Conservation (phyloP, 1,139 yeast species). For the Kluyveromyces marxianus region DNA sequence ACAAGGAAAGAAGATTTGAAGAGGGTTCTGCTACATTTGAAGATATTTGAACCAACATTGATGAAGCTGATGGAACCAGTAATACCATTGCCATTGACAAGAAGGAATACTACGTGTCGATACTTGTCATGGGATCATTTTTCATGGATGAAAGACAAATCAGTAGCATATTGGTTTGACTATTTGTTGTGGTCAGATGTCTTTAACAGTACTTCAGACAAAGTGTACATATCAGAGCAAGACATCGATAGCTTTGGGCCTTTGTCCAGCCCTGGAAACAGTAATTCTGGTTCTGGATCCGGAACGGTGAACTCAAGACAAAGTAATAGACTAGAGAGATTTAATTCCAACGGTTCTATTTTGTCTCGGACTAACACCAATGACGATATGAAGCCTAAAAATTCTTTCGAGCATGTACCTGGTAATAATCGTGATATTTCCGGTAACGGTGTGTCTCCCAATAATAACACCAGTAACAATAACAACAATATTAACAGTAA, state of each 20-base stretch:
- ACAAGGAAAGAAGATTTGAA: slow-evolving; percentile 31
- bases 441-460: neutral
- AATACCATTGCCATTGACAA: neutral
- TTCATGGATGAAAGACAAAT: neutral
- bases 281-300: neutral
- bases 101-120: neutral
- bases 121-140: neutral
- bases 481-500: no score
- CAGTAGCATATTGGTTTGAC: slow-evolving; percentile 8
- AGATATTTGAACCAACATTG: slow-evolving; percentile 1
- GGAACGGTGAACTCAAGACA: slow-evolving; percentile 1
- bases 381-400: slow-evolving; percentile 3
- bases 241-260: neutral
- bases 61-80: neutral
- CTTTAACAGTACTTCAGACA: slow-evolving; percentile 33
- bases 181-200: slow-evolving; percentile 46
- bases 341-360: slow-evolving; percentile 22
- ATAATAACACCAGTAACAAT: no score
- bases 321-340: slow-evolving; percentile 14
- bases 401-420: neutral
- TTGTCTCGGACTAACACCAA: slow-evolving; percentile 22
- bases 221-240: neutral
- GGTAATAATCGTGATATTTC: neutral
- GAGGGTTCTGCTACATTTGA: slow-evolving; percentile 14
- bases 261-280: neutral